phyloP scores from a whole-genome alignment of 2,329 filamentous ascomycete species.

The Sporothrix dimorphospora region DNA sequence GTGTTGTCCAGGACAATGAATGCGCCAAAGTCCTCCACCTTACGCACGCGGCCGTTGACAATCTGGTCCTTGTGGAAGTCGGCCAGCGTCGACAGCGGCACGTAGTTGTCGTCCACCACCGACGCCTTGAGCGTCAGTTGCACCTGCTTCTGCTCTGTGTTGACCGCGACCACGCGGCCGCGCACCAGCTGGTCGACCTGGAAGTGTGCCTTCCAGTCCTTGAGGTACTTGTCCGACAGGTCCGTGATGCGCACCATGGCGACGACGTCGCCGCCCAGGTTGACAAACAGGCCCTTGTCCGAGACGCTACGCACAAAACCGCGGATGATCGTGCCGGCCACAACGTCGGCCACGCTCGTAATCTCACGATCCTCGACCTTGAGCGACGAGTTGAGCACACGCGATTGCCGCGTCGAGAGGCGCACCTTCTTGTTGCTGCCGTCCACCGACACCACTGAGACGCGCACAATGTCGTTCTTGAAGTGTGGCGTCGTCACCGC shows the following conservation, averaged over 20 bases:
- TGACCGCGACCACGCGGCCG: constrained; percentile 77
- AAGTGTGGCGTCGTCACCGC: constrained; percentile 74
- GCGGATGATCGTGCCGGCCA: constrained; percentile 76
- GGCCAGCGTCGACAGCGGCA: constrained; percentile 70
- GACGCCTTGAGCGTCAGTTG: constrained; percentile 89
- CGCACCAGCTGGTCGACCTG: constrained; percentile 88
- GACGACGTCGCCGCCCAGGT: constrained; percentile 77
- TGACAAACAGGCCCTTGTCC: constrained; percentile 86
- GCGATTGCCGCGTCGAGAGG: constrained; percentile 83
- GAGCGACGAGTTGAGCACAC: constrained; percentile 83
- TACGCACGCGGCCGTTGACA: constrained; percentile 87
- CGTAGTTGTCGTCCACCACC: constrained; percentile 73
- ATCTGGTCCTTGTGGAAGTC: constrained; percentile 79
- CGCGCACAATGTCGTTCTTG: constrained; percentile 84
- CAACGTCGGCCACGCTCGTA: constrained; percentile 68
- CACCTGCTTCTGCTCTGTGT: constrained; percentile 69
- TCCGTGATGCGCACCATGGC: constrained; percentile 85
- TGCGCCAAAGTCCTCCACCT: constrained; percentile 92
- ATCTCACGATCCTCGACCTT: constrained; percentile 82
- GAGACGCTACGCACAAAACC: constrained; percentile 91
- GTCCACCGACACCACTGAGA: constrained; percentile 83
- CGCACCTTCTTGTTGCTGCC: constrained; percentile 79
- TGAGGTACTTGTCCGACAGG: constrained; percentile 86
- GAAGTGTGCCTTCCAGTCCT: constrained; percentile 92
- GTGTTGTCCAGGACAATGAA: constrained; percentile 91